phyloP scores from a whole-genome alignment of 208 protist genomes.

The Trypanosoma mega region DNA sequence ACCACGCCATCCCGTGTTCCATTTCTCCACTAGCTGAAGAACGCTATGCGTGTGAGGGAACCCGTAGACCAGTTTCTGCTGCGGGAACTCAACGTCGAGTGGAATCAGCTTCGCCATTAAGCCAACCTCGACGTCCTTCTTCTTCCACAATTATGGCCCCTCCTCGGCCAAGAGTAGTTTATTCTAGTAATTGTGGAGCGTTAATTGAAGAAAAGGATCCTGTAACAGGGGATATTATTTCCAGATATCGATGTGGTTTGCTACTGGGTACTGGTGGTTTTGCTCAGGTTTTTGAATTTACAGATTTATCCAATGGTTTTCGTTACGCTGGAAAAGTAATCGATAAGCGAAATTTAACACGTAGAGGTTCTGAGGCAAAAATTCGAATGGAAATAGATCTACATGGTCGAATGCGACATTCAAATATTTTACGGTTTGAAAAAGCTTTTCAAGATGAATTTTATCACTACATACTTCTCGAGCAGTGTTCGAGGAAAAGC shows the following conservation, averaged over 20 bases:
- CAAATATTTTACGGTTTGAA: constrained; percentile 67
- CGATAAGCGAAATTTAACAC: constrained; percentile 38
- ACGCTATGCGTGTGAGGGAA: constrained; percentile 26
- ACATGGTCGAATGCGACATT: constrained; percentile 55
- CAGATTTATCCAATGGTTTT: constrained; percentile 29
- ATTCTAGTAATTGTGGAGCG: constrained; percentile 29
- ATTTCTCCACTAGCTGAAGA: constrained; percentile 38
- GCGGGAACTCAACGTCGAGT: neutral
- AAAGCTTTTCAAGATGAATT: constrained; percentile 56
- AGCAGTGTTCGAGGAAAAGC: constrained; percentile 51
- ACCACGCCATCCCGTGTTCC: constrained; percentile 35
- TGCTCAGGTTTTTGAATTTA: constrained; percentile 56
- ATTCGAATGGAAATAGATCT: constrained; percentile 70
- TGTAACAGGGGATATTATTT: constrained; percentile 27
- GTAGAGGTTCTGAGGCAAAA: constrained; percentile 36
- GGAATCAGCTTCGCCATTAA: neutral
- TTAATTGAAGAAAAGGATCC: constrained; percentile 44
- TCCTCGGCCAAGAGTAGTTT: constrained; percentile 13
- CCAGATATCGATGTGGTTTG: constrained; percentile 41
- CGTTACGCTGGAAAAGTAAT: constrained; percentile 75
- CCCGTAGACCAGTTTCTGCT: constrained; percentile 19
- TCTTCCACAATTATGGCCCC: constrained; percentile 20
- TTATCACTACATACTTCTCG: constrained; percentile 77
- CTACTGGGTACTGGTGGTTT: constrained; percentile 72
- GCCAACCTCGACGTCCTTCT: constrained; percentile 12